phyloP scores from a whole-genome alignment of 257 asterid species.

The Solanum piurae region DNA sequence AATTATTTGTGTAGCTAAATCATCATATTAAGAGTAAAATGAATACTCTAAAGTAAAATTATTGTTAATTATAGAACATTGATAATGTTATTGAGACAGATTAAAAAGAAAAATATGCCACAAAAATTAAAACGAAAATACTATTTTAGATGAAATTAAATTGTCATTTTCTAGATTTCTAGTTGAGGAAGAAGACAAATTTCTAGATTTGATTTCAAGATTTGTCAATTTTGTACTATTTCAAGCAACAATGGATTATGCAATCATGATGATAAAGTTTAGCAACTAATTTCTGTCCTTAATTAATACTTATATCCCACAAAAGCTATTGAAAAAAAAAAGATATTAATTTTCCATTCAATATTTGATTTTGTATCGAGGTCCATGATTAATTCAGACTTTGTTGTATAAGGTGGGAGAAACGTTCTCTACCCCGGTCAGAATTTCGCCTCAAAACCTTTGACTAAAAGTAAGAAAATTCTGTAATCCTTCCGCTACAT shows the following conservation, averaged over 20 bases:
- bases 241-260: neutral
- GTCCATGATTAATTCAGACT: neutral
- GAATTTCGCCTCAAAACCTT: accelerated
- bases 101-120: neutral
- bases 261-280: neutral
- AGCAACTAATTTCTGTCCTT: neutral
- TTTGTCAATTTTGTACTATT: neutral
- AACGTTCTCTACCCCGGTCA: accelerated
- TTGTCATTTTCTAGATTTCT: neutral
- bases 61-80: too few species aligned
- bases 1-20: too few species aligned
- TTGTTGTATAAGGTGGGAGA: neutral
- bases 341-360: neutral
- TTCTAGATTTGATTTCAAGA: neutral
- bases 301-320: neutral
- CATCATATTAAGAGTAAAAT: too few species aligned
- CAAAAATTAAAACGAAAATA: neutral
- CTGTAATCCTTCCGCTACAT: too few species aligned
- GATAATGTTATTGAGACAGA: neutral
- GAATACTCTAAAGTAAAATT: too few species aligned
- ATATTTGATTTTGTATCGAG: neutral
- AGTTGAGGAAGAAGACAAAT: neutral
- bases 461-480: neutral
- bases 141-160: neutral
- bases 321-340: neutral